Evolutionary conservation across 2,329 filamentous ascomycete species (phyloP), one percentile per base, ranked within the genome.

Genomic region (Fusarium sp.): DNA sequence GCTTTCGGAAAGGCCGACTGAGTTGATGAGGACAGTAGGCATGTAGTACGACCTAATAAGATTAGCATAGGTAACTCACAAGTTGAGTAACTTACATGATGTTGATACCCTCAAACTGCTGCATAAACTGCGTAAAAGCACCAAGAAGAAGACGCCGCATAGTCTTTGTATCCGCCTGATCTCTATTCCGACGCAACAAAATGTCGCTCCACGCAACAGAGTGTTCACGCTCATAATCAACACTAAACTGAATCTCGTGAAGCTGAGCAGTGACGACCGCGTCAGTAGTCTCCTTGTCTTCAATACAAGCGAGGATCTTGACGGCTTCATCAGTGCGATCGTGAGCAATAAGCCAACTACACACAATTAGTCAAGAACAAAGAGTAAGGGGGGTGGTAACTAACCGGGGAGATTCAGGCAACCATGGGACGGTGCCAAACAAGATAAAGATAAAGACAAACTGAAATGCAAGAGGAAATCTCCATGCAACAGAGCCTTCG

Each of bases 11-110:
- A 89, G 81, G 0, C 86, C 86, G 2, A 89, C 87, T 1, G 84
- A 87, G 16, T 84, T 76, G 56, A 88, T 89, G 0, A 89, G 78
- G 0, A 89, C 85, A 0, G 84, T 86, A 0, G 87, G 86, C 0
- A 89, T 76, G 50, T 79, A 80, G 14, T 76, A 68, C 1, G 47
- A 54, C 47, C 47, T 54, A 20, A 2, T n/a, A 13, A 5, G 2
- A 31, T 31, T 31, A 31, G 29, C 29, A 31, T 4, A 31, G 9
- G 29, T 31, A 31, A 31, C 29, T 31, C 29, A 11, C 29, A 4
- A 31, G 20, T 47, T 16, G 8, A 10, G 14, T 6, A 16, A 38
- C 56, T 29, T 20, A 54, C 56, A 58, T 58, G 24, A 75, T 68
- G 52, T 78, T 79, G 56, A 75, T 72, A 0, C 77, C 77, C 0